Evolutionary conservation across 306 rosid genomes (phyloP).

Genomic region (Malus sylvestris): DNA sequence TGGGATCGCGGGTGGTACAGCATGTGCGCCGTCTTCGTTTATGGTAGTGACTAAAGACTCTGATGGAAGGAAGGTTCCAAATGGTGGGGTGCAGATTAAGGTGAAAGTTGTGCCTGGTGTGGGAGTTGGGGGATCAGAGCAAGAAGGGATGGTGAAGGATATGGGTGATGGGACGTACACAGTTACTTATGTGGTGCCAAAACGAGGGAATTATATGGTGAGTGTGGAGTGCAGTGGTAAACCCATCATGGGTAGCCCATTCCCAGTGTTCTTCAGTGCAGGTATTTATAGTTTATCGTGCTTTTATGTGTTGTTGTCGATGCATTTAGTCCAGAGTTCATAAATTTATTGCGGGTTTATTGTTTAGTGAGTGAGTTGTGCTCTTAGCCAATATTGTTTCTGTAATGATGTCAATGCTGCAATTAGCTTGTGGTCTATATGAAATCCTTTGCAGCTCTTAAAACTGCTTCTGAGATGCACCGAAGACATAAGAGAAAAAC

Average conservation of each 20-base stretch:
- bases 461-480: background rate
- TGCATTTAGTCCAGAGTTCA: background rate
- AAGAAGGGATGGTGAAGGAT: slow-evolving; percentile 92
- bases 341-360: background rate
- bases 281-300: slow-evolving; percentile 35
- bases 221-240: slow-evolving; percentile 80
- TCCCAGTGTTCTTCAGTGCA: slow-evolving; percentile 98
- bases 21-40: slow-evolving; percentile 77
- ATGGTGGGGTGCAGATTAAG: slow-evolving; percentile 67
- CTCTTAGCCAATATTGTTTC: background rate
- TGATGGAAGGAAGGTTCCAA: slow-evolving; percentile 73
- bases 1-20: slow-evolving; percentile 88
- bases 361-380: background rate
- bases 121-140: slow-evolving; percentile 95
- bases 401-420: background rate
- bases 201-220: slow-evolving; percentile 97
- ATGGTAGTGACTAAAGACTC: slow-evolving; percentile 71
- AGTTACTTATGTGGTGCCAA: slow-evolving; percentile 86
- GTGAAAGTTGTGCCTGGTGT: slow-evolving; percentile 76
- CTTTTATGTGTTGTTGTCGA: background rate
- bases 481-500: background rate
- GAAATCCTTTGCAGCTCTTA: background rate
- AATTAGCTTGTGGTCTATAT: background rate
- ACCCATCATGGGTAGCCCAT: slow-evolving; percentile 94
- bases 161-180: slow-evolving; percentile 91